Conservation (phyloP, 2,329 filamentous ascomycete genomes). For the Cadophora sp. region DNA sequence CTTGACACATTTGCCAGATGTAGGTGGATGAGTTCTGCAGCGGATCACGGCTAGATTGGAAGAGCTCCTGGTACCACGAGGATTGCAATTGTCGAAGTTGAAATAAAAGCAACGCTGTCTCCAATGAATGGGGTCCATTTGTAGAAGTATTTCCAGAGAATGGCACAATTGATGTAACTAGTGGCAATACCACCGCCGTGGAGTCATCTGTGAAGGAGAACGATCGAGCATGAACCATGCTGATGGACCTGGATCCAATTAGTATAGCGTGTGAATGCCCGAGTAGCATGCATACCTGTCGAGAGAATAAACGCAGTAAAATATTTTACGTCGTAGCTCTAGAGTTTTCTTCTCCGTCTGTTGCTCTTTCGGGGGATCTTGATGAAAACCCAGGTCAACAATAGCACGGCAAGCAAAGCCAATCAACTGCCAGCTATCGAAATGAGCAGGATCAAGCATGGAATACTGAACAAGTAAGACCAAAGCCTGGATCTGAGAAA, state of each 20-base stretch:
- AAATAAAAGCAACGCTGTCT: slow-evolving; percentile 79
- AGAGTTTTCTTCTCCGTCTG: slow-evolving; percentile 71
- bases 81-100: slow-evolving; percentile 87
- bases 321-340: slow-evolving; percentile 81
- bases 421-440: slow-evolving; percentile 93
- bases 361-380: slow-evolving; percentile 80
- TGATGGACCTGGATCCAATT: slow-evolving; percentile 69
- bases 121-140: slow-evolving; percentile 58
- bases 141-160: slow-evolving; percentile 41
- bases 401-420: slow-evolving; percentile 88
- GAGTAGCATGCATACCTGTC: slow-evolving; percentile 68
- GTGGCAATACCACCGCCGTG: slow-evolving; percentile 79
- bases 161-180: slow-evolving; percentile 46
- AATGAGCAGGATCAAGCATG: slow-evolving; percentile 87
- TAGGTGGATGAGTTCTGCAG: slow-evolving; percentile 73
- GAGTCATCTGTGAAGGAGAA: slow-evolving; percentile 96
- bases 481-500: slow-evolving; percentile 85
- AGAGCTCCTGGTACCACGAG: slow-evolving; percentile 86
- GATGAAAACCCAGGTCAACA: slow-evolving; percentile 90
- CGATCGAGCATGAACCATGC: slow-evolving; percentile 83
- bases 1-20: slow-evolving; percentile 76
- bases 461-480: slow-evolving; percentile 88
- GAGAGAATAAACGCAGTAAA: slow-evolving; percentile 88
- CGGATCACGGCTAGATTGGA: slow-evolving; percentile 76
- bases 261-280: slow-evolving; percentile 19